Percentiles rank a stretch among this genome's conserved stretches.
phyloP scores from a whole-genome alignment of 2,329 filamentous ascomycete species.

The Hypoxylon rubiginosum region DNA sequence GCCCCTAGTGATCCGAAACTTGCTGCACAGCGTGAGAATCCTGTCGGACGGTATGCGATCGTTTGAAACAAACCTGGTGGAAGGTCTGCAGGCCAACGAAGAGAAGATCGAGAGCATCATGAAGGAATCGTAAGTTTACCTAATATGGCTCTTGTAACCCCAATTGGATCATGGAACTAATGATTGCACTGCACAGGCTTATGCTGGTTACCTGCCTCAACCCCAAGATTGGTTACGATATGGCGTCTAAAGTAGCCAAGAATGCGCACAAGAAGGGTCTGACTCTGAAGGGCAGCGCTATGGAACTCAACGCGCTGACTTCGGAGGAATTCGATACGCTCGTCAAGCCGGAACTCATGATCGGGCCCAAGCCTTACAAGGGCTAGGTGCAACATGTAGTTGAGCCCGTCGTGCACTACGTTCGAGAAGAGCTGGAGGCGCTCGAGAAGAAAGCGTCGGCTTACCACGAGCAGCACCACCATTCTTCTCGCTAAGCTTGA shows the following conservation, averaged over 20 bases:
- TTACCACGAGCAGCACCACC: constrained; percentile 14
- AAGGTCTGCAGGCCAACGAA: constrained; percentile 91
- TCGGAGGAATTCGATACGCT: constrained; percentile 91
- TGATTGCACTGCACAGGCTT: constrained; percentile 67
- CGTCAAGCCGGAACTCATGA: constrained; percentile 95
- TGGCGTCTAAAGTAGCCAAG: constrained; percentile 97
- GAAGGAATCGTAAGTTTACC: constrained; percentile 84
- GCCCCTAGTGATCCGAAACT: constrained; percentile 93
- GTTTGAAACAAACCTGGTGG: constrained; percentile 94
- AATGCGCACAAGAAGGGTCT: constrained; percentile 98
- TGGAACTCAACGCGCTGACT: constrained; percentile 91
- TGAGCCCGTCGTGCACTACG: constrained; percentile 42
- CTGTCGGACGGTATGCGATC: constrained; percentile 93
- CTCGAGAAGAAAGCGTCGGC: constrained; percentile 34
- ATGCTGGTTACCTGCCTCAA: constrained; percentile 99
- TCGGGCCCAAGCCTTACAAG: constrained; percentile 80
- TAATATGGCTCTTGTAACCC: neutral
- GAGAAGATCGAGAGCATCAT: constrained; percentile 89
- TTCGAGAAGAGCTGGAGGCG: constrained; percentile 36
- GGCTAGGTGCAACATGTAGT: constrained; percentile 51
- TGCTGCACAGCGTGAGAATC: constrained; percentile 91
- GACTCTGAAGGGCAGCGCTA: constrained; percentile 91
- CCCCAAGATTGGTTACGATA: constrained; percentile 97
- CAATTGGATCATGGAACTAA: constrained; percentile 15
- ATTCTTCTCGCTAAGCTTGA: constrained; percentile 17